These are phyloP conservation scores for Dalbergia oliveri DNA, from an alignment of 306 rosid genomes.

Conservation along the genomic window DNA sequence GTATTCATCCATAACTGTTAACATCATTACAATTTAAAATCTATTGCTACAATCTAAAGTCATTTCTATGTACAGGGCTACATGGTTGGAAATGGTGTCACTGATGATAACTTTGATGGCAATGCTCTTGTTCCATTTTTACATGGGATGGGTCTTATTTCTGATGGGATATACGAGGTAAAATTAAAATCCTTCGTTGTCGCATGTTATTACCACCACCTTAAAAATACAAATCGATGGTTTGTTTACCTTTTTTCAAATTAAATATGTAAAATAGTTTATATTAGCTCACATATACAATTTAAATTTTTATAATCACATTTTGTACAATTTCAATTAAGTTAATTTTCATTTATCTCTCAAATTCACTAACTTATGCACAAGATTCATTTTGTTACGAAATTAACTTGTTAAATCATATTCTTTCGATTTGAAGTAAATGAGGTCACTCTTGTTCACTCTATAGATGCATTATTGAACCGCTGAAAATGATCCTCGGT, in stretches of 20 bases:
- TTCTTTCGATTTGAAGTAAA: neutral
- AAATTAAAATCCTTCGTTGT: neutral
- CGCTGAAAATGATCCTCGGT: neutral
- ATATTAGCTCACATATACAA: too few species aligned
- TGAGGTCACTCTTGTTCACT: neutral
- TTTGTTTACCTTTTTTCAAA: neutral
- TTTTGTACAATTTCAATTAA: too few species aligned
- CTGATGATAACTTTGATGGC: slow-evolving; percentile 70
- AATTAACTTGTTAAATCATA: neutral
- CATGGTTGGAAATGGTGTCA: slow-evolving; percentile 76
- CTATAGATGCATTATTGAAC: neutral
- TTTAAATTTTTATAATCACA: too few species aligned
- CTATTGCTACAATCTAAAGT: slow-evolving; percentile 21
- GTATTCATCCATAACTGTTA: slow-evolving; percentile 41
- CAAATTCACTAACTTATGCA: too few species aligned
- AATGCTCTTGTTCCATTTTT: slow-evolving; percentile 80
- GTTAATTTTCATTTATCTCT: too few species aligned
- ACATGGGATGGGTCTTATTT: slow-evolving; percentile 82
- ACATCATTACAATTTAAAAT: slow-evolving; percentile 20
- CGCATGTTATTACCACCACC: neutral
- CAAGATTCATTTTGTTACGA: too few species aligned
- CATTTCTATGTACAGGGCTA: slow-evolving; percentile 61
- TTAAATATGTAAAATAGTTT: neutral
- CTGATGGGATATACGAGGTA: slow-evolving; percentile 70
- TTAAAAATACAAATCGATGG: neutral